These are phyloP conservation scores for Chionographis japonica DNA, from an alignment of 106 monocot species.

Conservation along the genomic window DNA sequence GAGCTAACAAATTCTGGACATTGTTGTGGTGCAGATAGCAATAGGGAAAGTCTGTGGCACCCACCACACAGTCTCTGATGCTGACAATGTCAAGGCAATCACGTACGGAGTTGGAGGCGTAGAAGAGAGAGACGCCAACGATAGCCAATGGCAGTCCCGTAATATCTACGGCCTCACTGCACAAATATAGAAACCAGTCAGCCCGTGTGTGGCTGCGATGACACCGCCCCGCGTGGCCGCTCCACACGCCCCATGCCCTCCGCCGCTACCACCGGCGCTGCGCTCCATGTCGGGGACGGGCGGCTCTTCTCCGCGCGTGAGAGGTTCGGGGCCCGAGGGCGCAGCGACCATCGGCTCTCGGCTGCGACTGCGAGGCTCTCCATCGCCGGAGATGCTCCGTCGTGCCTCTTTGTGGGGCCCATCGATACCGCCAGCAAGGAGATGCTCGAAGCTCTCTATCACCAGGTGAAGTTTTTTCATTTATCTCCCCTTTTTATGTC, in stretches of 20 bases:
- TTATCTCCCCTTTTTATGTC: background rate
- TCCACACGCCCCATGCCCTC: slow-evolving; percentile 1
- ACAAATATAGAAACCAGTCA: too few relatives aligned
- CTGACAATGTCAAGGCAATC: too few relatives aligned
- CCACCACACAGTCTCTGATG: too few relatives aligned
- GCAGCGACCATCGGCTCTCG: slow-evolving; percentile 3
- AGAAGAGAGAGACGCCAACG: too few relatives aligned
- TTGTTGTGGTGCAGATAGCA: too few relatives aligned
- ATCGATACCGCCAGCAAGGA: slow-evolving; percentile 90
- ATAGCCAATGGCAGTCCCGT: too few relatives aligned
- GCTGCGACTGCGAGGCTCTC: background rate
- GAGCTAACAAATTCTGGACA: too few relatives aligned
- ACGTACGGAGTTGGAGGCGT: too few relatives aligned
- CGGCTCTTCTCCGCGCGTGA: slow-evolving; percentile 1
- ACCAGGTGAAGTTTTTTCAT: slow-evolving; percentile 38
- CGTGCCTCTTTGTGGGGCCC: slow-evolving; percentile 92
- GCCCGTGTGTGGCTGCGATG: too few relatives aligned
- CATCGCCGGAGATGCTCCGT: slow-evolving; percentile 57
- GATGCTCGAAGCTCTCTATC: slow-evolving; percentile 94
- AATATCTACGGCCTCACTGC: too few relatives aligned
- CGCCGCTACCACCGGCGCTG: background rate
- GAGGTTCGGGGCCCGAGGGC: slow-evolving; percentile 3
- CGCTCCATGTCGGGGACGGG: background rate
- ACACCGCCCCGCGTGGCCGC: background rate
- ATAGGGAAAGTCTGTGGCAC: too few relatives aligned